Base-by-base conservation (phyloP, 2,329 filamentous ascomycete species). In the Aureobasidium sp. region DNA sequence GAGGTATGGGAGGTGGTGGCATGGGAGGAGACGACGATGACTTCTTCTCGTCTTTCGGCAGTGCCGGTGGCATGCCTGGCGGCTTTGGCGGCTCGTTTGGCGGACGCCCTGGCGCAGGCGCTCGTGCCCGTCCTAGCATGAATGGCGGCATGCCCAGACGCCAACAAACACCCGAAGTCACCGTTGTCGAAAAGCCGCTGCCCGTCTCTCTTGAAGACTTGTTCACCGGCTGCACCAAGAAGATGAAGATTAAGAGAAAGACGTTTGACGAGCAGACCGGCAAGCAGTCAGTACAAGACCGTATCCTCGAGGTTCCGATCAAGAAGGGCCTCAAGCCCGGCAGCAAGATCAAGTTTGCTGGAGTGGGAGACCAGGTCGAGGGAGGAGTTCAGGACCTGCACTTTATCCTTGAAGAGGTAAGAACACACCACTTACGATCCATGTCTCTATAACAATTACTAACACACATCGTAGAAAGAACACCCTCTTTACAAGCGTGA, bases 191-290 rank as follows among this genome's bases (percentile, higher is more conserved):
- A 77, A 88, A 90, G 70, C 86, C 89, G 49, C 75, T 99, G 65
- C 85, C 87, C 2, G 79, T 99, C 25, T 85, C 88, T 2, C 78
- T 99, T 37, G 94, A 99, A 75, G 94, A 99, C 71, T 77, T 97
- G 65, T 97, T 85, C 78, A 87, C 83, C 29, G 94, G 94, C 44
- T 85, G 86, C 39, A 91, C 88, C 53, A 99, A 99, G 84, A 97
- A 96, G 82, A 91, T 99, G 83, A 96, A 94, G 79, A 96, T 97
- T 67, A 97, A 96, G 71, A 85, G 93, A 71, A 97, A 97, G 84
- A 91, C 88, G 20, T 97, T 90, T 73, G 94, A 99, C 74, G 81
- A 79, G 42, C 77, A 87, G 22, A 87, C 82, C 0, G 91, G 91
- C 63, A 96, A 96, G 79, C 86, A 91, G 68, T 90, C 85, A 47